phyloP scores from a whole-genome alignment of 1,284 basidiomycete species.

The Albatrellus sp. region DNA sequence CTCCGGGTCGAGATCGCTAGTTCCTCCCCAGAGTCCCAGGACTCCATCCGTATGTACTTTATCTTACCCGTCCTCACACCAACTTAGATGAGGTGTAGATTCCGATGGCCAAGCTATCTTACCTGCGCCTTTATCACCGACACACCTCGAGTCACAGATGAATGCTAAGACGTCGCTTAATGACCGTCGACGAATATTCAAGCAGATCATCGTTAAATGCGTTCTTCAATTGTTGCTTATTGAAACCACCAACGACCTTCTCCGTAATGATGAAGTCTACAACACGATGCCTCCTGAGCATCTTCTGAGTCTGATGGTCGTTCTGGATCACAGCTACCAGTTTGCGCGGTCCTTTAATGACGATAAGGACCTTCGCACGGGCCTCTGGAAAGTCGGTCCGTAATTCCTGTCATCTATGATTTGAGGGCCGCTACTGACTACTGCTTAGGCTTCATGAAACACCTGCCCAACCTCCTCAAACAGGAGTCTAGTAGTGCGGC shows the following conservation, averaged over 20 bases:
- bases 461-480: conserved; percentile 94
- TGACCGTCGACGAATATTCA: conserved; percentile 86
- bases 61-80: not conserved
- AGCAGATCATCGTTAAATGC: conserved; percentile 99
- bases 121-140: conserved; percentile 68
- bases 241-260: conserved; percentile 93
- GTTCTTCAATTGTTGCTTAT: conserved; percentile 95
- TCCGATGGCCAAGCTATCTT: conserved; percentile 56
- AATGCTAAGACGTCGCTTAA: conserved; percentile 39
- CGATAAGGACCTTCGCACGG: conserved; percentile 93
- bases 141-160: conserved; percentile 34
- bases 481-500: conserved; percentile 97
- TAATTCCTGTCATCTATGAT: conserved; percentile 13
- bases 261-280: conserved; percentile 90
- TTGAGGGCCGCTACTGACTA: not conserved
- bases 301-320: conserved; percentile 84
- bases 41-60: conserved; percentile 31
- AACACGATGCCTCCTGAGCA: conserved; percentile 90
- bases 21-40: conserved; percentile 39
- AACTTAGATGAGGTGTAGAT: conserved; percentile 27
- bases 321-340: conserved; percentile 93
- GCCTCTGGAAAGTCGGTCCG: conserved; percentile 98
- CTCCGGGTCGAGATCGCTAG: conserved; percentile 72
- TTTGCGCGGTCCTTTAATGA: conserved; percentile 98
- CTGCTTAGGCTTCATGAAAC: conserved; percentile 91